Base-by-base conservation (phyloP, 305 asterid genomes). In the Euphrasia arctica region DNA sequence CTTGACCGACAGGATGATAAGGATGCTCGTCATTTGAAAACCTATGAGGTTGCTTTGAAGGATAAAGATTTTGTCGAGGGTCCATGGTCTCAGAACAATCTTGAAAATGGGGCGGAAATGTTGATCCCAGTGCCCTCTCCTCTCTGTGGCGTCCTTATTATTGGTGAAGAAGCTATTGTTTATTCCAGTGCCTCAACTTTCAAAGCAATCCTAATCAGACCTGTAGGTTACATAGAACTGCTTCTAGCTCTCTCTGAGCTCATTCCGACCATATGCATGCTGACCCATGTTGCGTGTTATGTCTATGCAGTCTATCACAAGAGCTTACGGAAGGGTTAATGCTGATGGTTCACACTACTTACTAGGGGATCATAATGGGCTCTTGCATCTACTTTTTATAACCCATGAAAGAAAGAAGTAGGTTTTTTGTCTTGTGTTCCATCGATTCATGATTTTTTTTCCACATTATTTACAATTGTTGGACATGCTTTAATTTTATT, bases 1-100 rank as follows among this genome's bases (percentile, higher is more conserved):
- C 58, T 66, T 67, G 67, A 51, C 68, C 76, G 72, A 65, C 83
- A 93, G 99, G 99, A 93, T 77, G 88, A 93, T 77, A 90, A 86
- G 80, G 96, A 90, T 39, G 96, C 95, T 58, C 97, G 99, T 42
- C 99, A 93, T 74, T 88, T 86, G 68, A 90, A 93, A 82, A 90
- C 97, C 2, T 93, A 93, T 65, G 99, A 93, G 81, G 93, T 93
- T 62, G 82, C 91, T 54, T 73, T 90, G 83, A 90, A 90, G 80
- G 97, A 93, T 74, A 93, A 90, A 80, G 99, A 90, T 82, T 93
- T 93, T 78, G 80, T 86, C 72, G 99, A 93, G 84, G 99, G 99
- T 41, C 96, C 99, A 34, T 93, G 95, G 99, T 88, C 97, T 74
- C 99, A 84, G 73, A 88, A 83, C 78, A 93, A 93, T 86, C 97